Base-by-base conservation (phyloP, 2,329 filamentous ascomycete species). In the Grosmannia huntii region DNA sequence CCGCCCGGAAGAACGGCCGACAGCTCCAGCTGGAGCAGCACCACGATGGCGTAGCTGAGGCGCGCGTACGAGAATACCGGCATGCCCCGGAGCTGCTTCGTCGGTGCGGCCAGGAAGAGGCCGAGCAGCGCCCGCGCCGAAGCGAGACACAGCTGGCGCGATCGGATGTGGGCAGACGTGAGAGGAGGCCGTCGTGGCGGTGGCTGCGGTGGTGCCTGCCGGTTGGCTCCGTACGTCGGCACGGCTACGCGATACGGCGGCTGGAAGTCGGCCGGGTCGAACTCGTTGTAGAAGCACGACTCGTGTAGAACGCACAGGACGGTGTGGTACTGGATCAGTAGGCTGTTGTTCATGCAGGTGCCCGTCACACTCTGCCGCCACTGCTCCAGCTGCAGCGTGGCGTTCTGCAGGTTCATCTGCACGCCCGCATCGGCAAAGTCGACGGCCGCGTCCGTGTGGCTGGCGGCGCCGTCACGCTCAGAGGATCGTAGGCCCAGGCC, bases 271-370 rank as follows among this genome's bases (percentile, higher is more conserved):
- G 48, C 16, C 1, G 61, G 38, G 11, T 56, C 61, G 23, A 61
- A 62, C 50, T 62, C 60, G 48, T 31, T 33, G 49, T 61, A 61
- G 46, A 62, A 58, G 25, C 54, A 54, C 11, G 56, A 33, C 33
- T 62, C 61, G 55, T 61, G 60, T 7, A 62, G 56, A 5, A 56
- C 27, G 31, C 61, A 57, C 25, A 60, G 14, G 7, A 59, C 21
- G 5, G 58, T 58, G 31, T 61, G n/a, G 55, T 62, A 60, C 28
- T 61, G 58, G 12, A 61, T 60, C 21, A 62, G 51, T 2, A 62
- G 58, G 46, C 56, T 44, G 46, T 62, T 60, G 7, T 59, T 61
- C 55, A 62, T 53, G 55, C 51, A 59, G 0, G 51, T 49, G 16
- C 55, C n/a, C 21, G 16, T n/a, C 19, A 19, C 31, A 7, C 36